Base-by-base conservation (phyloP, 1,284 basidiomycete species). In the Coriolopsis trogii region DNA sequence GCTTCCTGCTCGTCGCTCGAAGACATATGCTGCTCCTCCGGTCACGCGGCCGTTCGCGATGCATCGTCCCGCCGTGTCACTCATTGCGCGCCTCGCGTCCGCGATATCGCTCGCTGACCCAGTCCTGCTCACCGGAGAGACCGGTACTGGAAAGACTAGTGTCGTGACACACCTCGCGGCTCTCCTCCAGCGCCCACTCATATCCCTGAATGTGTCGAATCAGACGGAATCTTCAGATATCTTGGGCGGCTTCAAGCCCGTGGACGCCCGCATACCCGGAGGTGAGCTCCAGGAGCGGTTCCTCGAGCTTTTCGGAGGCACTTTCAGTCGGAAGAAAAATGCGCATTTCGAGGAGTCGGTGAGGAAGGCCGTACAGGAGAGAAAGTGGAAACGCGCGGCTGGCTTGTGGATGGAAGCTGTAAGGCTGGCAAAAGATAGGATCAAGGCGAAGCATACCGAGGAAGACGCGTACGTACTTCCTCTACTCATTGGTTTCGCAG, bases 121-220 rank as follows among this genome's bases (percentile, higher is more conserved):
- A 0, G 77, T 96, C 1, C 80, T 99, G 2, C 81, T 99, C 18
- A 95, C 96, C 0, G 97, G 97, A 48, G 97, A 99, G 75, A 99
- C 97, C 0, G 97, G 97, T 36, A 99, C 97, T 1, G 97, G 97
- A 30, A 99, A 99, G 73, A 99, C 97, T 2, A 97, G 95, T 38
- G 82, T 88, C 3, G 84, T 99, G 16, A 93, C 95, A 20, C 87
- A 97, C 61, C 80, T 99, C 20, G 91, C 97, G 16, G 79, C 85
- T 4, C 72, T 92, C n/a, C 79, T 97, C 25, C 82, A 82, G 15
- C 84, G 85, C 30, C 85, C 88, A 0, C 79, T 99, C 36, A 81
- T 93, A 36, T 93, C 93, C 0, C 81, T 99, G 58, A 99, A 99
- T 67, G 70, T 99, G 64, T 97, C 94, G 2, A 95, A 97, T 64